Evolutionary conservation across 2,329 filamentous ascomycete species (phyloP), one percentile per base, ranked within the genome.

Genomic region (Metarhizium humberi): DNA sequence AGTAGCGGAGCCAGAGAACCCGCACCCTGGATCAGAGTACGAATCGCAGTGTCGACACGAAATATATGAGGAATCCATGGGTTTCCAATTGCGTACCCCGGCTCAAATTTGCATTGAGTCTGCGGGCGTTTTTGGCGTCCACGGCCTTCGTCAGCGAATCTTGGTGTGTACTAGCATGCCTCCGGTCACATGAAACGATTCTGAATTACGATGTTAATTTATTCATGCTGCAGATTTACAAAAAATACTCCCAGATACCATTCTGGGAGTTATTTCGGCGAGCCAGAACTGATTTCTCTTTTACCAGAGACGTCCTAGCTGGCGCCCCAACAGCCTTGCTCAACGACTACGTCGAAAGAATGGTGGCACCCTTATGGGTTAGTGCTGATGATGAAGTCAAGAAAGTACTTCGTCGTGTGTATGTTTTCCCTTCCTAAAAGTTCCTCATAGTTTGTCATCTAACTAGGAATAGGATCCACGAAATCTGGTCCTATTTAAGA

Each of bases 1-100:
- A 5, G 81, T 84, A 4, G 81, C 80, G 8, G 81, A 84, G 61
- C 78, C 80, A 14, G 80, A 84, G 53, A 76, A 75, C 52, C 67
- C 68, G 7, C 62, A 62, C 4, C 64, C 68, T 25, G 70, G 72
- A 4, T 68, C 70, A 5, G 71, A 76, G 52, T 64, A 67, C 6
- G 73, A 76, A 45, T 66, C 69, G 2, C 68, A 73, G n/a, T 67
- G 68, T 14, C 69, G 71, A 11, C 77, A 80, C 58, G 66, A 73
- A 36, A 66, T 67, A 8, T 76, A 78, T 51, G 79, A 84, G 57
- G 73, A 76, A 30, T 61, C 65, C 6, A 67, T 78, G 2, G 80
- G 78, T 8, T 66, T 65, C 2, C 68, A 71, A 63, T 34, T 74
- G 65, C 50, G 60, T 64, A 43, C 67, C 70, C 46, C 67, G 70